These are phyloP conservation scores for Ogataea salicorniae DNA, from an alignment of 805 yeast genomes.

Conservation along the genomic window DNA sequence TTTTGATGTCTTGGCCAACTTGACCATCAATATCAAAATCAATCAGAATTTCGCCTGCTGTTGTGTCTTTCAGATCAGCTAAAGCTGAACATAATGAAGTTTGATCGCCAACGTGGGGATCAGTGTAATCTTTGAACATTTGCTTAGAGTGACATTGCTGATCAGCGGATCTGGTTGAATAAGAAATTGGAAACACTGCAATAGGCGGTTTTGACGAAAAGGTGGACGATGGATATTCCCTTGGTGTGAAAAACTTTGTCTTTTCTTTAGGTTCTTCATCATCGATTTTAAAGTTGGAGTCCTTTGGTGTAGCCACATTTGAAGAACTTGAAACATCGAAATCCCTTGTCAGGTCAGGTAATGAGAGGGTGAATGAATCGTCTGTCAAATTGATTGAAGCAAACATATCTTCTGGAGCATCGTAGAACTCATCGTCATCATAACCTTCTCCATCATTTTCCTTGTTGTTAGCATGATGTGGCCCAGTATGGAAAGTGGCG, in stretches of 20 bases:
- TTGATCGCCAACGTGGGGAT: conserved; percentile 5
- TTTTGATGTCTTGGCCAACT: not conserved
- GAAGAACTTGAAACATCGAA: conserved; percentile 2
- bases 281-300: conserved; percentile 1
- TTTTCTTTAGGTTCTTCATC: conserved; percentile 6
- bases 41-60: conserved; percentile 18
- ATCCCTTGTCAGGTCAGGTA: conserved; percentile 12
- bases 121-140: not conserved
- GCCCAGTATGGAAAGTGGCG: not conserved
- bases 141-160: too few relatives aligned
- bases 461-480: not conserved
- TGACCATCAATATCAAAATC: conserved; percentile 11
- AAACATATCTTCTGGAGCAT: conserved; percentile 13
- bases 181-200: not conserved
- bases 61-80: conserved; percentile 15
- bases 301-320: too few relatives aligned
- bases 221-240: conserved; percentile 8
- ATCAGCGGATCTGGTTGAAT: too few relatives aligned
- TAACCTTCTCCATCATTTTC: not conserved
- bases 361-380: conserved; percentile 11
- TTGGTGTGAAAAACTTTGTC: conserved; percentile 15
- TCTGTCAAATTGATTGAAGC: conserved; percentile 12
- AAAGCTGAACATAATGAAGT: conserved; percentile 27
- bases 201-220: conserved; percentile 1
- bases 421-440: not conserved